Percentiles rank a stretch among this genome's conserved stretches.
phyloP scores from a whole-genome alignment of 2,329 filamentous ascomycete genomes.

The Madurella mycetomatis region DNA sequence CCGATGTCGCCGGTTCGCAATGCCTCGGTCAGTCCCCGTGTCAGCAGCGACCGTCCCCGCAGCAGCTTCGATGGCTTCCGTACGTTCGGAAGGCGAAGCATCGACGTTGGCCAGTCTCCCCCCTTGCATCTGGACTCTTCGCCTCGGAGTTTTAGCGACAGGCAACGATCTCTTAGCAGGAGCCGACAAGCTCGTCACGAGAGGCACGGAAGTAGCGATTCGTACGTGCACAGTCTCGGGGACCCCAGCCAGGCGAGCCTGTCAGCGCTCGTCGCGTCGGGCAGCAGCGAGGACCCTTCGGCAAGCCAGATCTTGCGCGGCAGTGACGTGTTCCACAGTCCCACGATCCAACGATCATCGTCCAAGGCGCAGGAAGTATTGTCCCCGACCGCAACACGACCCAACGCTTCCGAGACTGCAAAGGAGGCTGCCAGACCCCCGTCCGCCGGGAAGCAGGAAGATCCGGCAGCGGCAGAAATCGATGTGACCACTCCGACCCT shows the following conservation, averaged over 20 bases:
- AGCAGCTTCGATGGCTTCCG: slow-evolving; percentile 52
- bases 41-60: slow-evolving; percentile 49
- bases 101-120: slow-evolving; percentile 43
- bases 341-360: slow-evolving; percentile 56
- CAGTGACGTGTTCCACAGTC: slow-evolving; percentile 83
- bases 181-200: slow-evolving; percentile 44
- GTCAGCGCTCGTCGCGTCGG: slow-evolving; percentile 65
- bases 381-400: neutral
- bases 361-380: slow-evolving; percentile 24
- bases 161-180: slow-evolving; percentile 48
- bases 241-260: slow-evolving; percentile 57
- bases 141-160: slow-evolving; percentile 60
- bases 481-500: slow-evolving; percentile 41
- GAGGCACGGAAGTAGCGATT: slow-evolving; percentile 64
- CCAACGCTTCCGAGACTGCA: slow-evolving; percentile 9
- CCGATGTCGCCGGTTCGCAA: slow-evolving; percentile 44
- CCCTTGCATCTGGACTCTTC: slow-evolving; percentile 40
- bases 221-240: slow-evolving; percentile 68
- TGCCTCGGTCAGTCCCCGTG: slow-evolving; percentile 48
- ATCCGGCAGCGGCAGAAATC: slow-evolving; percentile 28
- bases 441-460: slow-evolving; percentile 37
- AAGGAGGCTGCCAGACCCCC: slow-evolving; percentile 26
- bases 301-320: slow-evolving; percentile 85
- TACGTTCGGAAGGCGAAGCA: slow-evolving; percentile 45
- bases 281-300: slow-evolving; percentile 70